phyloP scores from a whole-genome alignment of 495 filamentous ascomycete genomes.

The Paragyromitra xinjiangensis region DNA sequence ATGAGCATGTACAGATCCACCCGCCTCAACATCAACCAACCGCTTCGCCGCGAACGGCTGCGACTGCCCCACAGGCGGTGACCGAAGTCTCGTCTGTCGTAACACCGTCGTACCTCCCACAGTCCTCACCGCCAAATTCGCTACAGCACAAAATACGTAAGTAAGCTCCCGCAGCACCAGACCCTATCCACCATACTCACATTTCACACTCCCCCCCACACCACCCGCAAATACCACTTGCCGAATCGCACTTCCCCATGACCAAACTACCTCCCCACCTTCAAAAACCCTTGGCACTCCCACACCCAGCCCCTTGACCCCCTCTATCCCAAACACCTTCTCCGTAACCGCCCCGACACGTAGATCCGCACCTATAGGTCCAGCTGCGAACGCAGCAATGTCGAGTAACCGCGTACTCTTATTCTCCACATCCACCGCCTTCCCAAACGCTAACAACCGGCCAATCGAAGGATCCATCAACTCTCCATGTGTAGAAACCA shows the following conservation, averaged over 20 bases:
- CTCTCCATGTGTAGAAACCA: constrained; percentile 44
- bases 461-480: constrained; percentile 36
- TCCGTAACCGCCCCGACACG: constrained; percentile 27
- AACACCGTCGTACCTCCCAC: constrained; percentile 33
- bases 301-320: neutral
- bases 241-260: constrained; percentile 13
- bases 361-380: constrained; percentile 39
- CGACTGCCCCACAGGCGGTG: constrained; percentile 5
- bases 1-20: constrained; percentile 67
- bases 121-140: constrained; percentile 44
- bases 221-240: constrained; percentile 30
- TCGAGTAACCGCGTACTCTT: constrained; percentile 10
- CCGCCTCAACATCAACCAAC: constrained; percentile 18
- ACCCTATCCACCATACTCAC: constrained; percentile 16
- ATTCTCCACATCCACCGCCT: constrained; percentile 23
- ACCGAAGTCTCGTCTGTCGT: constrained; percentile 18
- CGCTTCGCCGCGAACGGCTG: constrained; percentile 2
- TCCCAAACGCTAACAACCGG: constrained; percentile 45
- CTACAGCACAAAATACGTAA: constrained; percentile 14
- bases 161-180: neutral
- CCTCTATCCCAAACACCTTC: neutral
- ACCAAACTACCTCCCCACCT: neutral
- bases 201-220: constrained; percentile 6
- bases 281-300: neutral
- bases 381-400: constrained; percentile 34